These are phyloP conservation scores for Pachysandra terminalis DNA, from an alignment of 164 flowering plant species.

Conservation along the genomic window DNA sequence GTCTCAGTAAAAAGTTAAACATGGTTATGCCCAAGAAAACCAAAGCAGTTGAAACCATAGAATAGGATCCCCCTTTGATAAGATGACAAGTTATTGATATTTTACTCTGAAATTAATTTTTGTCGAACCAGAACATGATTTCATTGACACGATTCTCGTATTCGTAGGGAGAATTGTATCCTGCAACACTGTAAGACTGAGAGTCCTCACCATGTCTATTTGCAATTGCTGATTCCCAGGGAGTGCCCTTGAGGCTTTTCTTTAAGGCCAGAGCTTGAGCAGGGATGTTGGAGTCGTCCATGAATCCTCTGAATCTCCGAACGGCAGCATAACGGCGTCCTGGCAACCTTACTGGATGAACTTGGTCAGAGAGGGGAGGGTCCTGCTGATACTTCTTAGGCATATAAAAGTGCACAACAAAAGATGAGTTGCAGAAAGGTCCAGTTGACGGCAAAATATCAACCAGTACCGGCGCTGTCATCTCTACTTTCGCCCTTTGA, in stretches of 20 bases:
- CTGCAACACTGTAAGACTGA: conserved; percentile 17
- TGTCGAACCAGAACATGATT: conserved; percentile 18
- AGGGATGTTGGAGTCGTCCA: conserved; percentile 17
- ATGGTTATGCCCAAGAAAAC: no score
- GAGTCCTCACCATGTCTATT: not conserved
- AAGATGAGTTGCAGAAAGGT: conserved; percentile 17
- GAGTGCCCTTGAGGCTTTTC: conserved; percentile 18
- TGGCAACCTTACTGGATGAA: conserved; percentile 16
- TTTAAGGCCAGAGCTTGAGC: conserved; percentile 14
- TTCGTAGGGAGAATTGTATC: conserved; percentile 21
- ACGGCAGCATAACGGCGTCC: conserved; percentile 12
- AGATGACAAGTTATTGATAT: no score
- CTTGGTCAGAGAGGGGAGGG: conserved; percentile 14
- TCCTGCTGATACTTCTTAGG: conserved; percentile 17
- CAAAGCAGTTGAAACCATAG: no score
- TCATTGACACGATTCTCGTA: conserved; percentile 22
- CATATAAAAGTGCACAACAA: conserved; percentile 18
- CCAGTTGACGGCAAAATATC: conserved; percentile 12
- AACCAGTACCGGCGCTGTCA: conserved; percentile 23
- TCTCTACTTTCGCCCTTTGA: conserved; percentile 13
- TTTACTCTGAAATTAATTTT: not conserved
- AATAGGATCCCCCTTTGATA: no score
- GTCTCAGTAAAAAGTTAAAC: no score
- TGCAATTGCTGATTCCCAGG: conserved; percentile 12
- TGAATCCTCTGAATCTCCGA: conserved; percentile 20